Conservation (phyloP, 805 yeast species). For the Nadsonia fulvescens region DNA sequence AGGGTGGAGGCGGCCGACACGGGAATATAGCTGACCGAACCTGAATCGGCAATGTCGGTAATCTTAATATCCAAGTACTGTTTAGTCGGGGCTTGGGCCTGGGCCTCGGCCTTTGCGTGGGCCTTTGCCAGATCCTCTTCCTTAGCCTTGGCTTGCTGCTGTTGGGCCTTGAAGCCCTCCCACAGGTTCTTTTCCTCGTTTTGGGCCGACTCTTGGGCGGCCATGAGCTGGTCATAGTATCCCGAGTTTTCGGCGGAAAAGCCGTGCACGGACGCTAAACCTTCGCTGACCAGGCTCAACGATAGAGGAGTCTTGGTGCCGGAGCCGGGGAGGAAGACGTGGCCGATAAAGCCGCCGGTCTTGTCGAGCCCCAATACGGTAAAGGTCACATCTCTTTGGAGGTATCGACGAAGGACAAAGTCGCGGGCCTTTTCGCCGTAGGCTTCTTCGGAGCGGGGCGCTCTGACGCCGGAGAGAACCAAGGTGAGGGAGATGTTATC, state of each 20-base stretch:
- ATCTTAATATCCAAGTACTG: conserved; percentile 20
- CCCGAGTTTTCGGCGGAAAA: conserved; percentile 43
- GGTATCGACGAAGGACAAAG: conserved; percentile 32
- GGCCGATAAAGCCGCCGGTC: conserved; percentile 68
- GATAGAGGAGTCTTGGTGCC: conserved; percentile 31
- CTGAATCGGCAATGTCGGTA: conserved; percentile 15
- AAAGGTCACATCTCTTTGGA: conserved; percentile 59
- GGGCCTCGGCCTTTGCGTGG: conserved; percentile 8
- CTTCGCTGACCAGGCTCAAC: conserved; percentile 31
- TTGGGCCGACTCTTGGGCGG: conserved; percentile 49
- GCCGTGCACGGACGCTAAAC: conserved; percentile 48
- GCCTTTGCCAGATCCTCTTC: conserved; percentile 9
- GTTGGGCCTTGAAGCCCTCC: conserved; percentile 20
- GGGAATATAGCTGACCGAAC: conserved; percentile 14
- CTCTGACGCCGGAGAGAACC: conserved; percentile 57
- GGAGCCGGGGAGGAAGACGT: conserved; percentile 31
- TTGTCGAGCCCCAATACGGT: conserved; percentile 56
- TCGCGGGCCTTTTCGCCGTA: conserved; percentile 32
- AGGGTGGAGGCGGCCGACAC: conserved; percentile 8
- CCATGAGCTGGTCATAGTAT: conserved; percentile 32
- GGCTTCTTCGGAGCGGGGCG: conserved; percentile 21
- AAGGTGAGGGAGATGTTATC: conserved; percentile 54
- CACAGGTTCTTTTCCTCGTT: conserved; percentile 42
- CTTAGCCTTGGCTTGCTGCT: no score
- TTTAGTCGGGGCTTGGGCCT: conserved; percentile 9